Evolutionary conservation across 495 filamentous ascomycete genomes (phyloP).

Genomic region (Neurospora sp.): DNA sequence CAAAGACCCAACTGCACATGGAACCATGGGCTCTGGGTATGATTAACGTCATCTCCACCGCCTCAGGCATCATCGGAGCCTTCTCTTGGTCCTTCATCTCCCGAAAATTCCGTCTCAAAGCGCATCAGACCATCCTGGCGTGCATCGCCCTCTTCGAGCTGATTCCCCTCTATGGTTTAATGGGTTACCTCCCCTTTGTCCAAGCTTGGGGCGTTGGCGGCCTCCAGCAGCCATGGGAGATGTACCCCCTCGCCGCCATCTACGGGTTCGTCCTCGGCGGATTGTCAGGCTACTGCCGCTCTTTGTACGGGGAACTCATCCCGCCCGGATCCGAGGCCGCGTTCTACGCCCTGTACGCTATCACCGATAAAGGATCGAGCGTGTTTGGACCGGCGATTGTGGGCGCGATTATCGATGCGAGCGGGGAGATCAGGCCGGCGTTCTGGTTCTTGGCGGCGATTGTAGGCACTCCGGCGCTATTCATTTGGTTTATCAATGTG

Average conservation of each 20-base stretch:
- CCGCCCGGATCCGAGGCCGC: slow-evolving; percentile 90
- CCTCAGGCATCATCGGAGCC: slow-evolving; percentile 74
- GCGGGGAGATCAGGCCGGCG: slow-evolving; percentile 83
- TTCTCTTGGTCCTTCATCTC: slow-evolving; percentile 82
- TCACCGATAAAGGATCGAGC: slow-evolving; percentile 94
- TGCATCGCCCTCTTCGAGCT: slow-evolving; percentile 85
- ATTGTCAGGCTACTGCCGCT: slow-evolving; percentile 86
- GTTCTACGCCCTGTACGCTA: slow-evolving; percentile 93
- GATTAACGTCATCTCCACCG: slow-evolving; percentile 84
- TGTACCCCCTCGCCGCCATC: slow-evolving; percentile 84
- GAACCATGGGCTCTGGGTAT: slow-evolving; percentile 75
- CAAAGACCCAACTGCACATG: slow-evolving; percentile 90
- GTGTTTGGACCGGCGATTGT: slow-evolving; percentile 93
- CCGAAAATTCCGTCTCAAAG: slow-evolving; percentile 49
- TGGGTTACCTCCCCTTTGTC: slow-evolving; percentile 82
- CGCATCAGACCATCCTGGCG: slow-evolving; percentile 80
- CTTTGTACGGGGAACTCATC: slow-evolving; percentile 83
- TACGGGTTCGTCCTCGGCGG: slow-evolving; percentile 93
- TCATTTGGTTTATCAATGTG: slow-evolving; percentile 83
- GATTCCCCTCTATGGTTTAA: slow-evolving; percentile 83
- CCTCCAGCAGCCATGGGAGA: slow-evolving; percentile 89
- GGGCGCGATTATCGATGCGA: slow-evolving; percentile 78
- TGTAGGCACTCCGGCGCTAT: slow-evolving; percentile 69
- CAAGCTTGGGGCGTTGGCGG: slow-evolving; percentile 65
- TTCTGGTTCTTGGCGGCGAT: slow-evolving; percentile 86